phyloP scores from a whole-genome alignment of 2,329 filamentous ascomycete genomes.

The Sporothrix brunneoviolacea region DNA sequence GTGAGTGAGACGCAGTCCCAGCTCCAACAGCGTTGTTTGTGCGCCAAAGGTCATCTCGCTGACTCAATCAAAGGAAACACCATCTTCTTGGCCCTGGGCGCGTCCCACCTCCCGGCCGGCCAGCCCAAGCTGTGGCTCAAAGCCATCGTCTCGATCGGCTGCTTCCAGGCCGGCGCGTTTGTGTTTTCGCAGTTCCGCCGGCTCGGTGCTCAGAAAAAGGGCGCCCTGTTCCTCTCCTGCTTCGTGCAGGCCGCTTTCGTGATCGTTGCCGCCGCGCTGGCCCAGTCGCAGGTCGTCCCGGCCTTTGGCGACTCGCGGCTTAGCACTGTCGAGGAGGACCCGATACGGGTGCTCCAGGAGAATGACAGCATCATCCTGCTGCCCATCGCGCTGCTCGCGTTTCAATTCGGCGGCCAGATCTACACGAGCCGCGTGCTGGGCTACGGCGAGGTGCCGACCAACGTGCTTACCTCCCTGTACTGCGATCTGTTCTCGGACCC shows the following conservation, averaged over 20 bases:
- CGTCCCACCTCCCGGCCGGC: slow-evolving; percentile 42
- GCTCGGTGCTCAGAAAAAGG: slow-evolving; percentile 40
- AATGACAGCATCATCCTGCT: slow-evolving; percentile 32
- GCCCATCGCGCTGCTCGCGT: slow-evolving; percentile 42
- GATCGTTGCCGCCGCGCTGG: slow-evolving; percentile 45
- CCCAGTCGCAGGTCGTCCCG: slow-evolving; percentile 39
- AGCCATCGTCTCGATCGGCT: slow-evolving; percentile 61
- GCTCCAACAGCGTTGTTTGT: too few species aligned
- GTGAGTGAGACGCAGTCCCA: too few species aligned
- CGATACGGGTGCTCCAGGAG: slow-evolving; percentile 32
- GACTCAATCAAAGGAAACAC: slow-evolving; percentile 53
- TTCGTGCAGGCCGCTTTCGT: slow-evolving; percentile 44
- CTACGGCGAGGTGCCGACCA: slow-evolving; percentile 49
- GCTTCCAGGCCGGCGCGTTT: slow-evolving; percentile 67
- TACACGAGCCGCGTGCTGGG: slow-evolving; percentile 44
- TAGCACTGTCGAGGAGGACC: slow-evolving; percentile 23
- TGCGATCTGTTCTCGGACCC: slow-evolving; percentile 49
- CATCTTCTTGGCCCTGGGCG: slow-evolving; percentile 67
- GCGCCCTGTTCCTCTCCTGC: slow-evolving; percentile 60
- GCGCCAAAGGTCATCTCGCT: too few species aligned
- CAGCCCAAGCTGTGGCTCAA: slow-evolving; percentile 60
- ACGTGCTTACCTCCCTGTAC: slow-evolving; percentile 48
- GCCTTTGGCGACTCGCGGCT: slow-evolving; percentile 28
- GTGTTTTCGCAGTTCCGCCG: slow-evolving; percentile 65
- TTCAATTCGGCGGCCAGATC: slow-evolving; percentile 50